phyloP scores from a whole-genome alignment of 257 asterid species.

The Solanum boliviense region DNA sequence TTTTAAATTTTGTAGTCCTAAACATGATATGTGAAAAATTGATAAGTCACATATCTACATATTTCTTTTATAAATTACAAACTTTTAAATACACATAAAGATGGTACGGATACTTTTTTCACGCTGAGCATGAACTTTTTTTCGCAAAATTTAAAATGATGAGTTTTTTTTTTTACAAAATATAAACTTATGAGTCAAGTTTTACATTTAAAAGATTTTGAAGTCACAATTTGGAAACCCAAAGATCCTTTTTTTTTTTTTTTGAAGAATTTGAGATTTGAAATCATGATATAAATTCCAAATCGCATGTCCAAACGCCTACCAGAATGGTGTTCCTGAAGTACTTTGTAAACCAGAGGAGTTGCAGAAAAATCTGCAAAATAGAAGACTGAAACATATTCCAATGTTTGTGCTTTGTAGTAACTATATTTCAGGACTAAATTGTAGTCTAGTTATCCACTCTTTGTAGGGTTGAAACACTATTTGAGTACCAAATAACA shows the following conservation, averaged over 20 bases:
- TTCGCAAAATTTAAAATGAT: too few relatives aligned
- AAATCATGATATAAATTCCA: neutral
- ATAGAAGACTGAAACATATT: too few relatives aligned
- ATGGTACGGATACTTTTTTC: neutral
- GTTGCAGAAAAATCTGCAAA: neutral
- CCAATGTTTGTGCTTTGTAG: too few relatives aligned
- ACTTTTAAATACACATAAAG: neutral
- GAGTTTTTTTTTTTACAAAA: neutral
- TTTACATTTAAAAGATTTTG: neutral
- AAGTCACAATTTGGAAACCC: neutral
- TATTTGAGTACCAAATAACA: neutral
- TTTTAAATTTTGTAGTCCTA: neutral
- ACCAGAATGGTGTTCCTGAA: neutral
- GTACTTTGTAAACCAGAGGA: neutral
- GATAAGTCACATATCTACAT: neutral
- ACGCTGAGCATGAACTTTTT: too few relatives aligned
- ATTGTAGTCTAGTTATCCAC: too few relatives aligned
- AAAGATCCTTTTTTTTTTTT: neutral
- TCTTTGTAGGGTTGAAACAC: too few relatives aligned
- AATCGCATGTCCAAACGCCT: neutral
- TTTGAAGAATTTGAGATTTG: neutral
- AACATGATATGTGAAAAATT: neutral
- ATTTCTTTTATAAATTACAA: neutral
- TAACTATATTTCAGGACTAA: too few relatives aligned
- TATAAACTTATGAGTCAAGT: neutral